Conservation (phyloP, 768 basidiomycete genomes). For the Rhizopogon vesiculosus region DNA sequence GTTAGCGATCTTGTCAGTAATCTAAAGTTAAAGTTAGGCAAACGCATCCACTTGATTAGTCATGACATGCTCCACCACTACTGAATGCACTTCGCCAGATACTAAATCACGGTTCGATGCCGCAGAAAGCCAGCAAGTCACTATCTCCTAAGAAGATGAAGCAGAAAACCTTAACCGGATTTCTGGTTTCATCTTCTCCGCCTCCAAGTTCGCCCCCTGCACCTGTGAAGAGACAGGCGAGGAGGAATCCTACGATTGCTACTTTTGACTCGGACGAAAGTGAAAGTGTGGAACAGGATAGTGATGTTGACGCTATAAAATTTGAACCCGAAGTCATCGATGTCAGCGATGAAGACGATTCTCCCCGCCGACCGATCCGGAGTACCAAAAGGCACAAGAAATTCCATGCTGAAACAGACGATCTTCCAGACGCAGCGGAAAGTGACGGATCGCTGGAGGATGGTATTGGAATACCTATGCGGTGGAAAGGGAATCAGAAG, state of each 20-base stretch:
- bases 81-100: not conserved
- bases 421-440: constrained; percentile 4
- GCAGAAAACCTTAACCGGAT: constrained; percentile 41
- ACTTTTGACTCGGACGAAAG: constrained; percentile 12
- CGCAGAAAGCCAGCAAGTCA: constrained; percentile 11
- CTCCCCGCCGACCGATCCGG: constrained; percentile 16
- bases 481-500: constrained; percentile 14
- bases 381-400: constrained; percentile 10
- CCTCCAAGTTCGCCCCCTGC: constrained; percentile 16
- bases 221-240: constrained; percentile 1
- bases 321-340: constrained; percentile 35
- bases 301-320: constrained; percentile 47
- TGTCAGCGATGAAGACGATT: constrained; percentile 20
- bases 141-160: constrained; percentile 25
- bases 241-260: constrained; percentile 13
- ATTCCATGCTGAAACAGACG: constrained; percentile 10
- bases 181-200: constrained; percentile 26
- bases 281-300: constrained; percentile 27
- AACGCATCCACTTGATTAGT: not conserved
- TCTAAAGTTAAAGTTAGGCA: too few relatives aligned
- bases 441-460: constrained; percentile 23
- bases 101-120: constrained; percentile 8
- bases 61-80: not conserved
- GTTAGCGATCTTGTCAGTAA: too few relatives aligned
- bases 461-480: constrained; percentile 9